Percentiles rank a stretch among this genome's conserved stretches.
phyloP scores from a whole-genome alignment of 2,329 filamentous ascomycete genomes.

The Colletotrichum horii region DNA sequence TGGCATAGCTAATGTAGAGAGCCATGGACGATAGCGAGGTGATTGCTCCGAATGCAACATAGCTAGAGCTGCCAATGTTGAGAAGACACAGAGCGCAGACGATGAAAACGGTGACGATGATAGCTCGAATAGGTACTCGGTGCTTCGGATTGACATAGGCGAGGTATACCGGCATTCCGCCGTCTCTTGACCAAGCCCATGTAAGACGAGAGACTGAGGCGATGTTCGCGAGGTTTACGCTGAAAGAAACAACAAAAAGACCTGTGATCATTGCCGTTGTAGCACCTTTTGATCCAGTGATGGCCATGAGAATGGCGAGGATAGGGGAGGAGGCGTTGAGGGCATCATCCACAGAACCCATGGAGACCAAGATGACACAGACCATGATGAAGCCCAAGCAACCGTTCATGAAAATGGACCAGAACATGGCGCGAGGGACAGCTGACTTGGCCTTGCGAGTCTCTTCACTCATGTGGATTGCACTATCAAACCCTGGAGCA shows the following conservation, averaged over 20 bases:
- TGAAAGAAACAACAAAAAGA: not conserved
- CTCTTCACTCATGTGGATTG: slow-evolving; percentile 20
- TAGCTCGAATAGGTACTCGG: not conserved
- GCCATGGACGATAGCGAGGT: not conserved
- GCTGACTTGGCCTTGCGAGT: slow-evolving; percentile 10
- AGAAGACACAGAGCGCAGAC: not conserved
- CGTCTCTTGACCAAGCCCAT: not conserved
- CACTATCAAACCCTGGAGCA: not conserved
- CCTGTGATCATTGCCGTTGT: not conserved
- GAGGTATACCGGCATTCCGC: slow-evolving; percentile 1
- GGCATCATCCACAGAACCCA: not conserved
- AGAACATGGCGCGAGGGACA: slow-evolving; percentile 16
- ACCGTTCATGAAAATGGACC: slow-evolving; percentile 32
- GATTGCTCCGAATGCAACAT: not conserved
- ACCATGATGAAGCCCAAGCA: slow-evolving; percentile 34
- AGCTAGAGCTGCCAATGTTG: not conserved
- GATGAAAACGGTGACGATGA: not conserved
- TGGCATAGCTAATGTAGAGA: not conserved
- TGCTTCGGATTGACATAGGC: not conserved
- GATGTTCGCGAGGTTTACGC: not conserved
- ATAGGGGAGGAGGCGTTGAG: not conserved
- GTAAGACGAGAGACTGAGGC: not conserved
- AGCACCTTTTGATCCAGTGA: not conserved
- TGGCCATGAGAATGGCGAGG: not conserved
- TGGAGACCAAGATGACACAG: not conserved